Evolutionary conservation across 1,284 basidiomycete species (phyloP).

Genomic region (Mrakiaceae sp.): DNA sequence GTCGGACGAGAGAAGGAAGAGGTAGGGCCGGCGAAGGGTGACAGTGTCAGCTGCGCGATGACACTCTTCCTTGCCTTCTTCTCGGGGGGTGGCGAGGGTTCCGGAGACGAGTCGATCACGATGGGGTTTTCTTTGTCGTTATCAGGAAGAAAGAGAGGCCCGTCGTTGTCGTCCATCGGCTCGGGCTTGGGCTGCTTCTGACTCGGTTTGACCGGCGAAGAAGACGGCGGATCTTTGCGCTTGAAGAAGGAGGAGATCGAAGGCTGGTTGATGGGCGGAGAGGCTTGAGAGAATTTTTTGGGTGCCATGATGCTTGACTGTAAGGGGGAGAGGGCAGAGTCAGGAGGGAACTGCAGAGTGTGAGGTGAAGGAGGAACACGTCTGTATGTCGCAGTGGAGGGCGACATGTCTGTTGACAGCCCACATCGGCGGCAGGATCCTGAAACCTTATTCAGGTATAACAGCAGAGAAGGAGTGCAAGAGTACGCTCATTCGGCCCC

Average conservation of each 20-base stretch:
- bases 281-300: not conserved
- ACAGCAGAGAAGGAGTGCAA: too few relatives aligned
- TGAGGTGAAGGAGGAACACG: too few relatives aligned
- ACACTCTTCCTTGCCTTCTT: not conserved
- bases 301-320: not conserved
- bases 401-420: too few relatives aligned
- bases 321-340: too few relatives aligned
- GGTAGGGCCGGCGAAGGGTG: not conserved
- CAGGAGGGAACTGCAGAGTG: too few relatives aligned
- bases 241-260: conserved; percentile 34
- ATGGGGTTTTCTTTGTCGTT: conserved; percentile 1
- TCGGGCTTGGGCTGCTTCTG: not conserved
- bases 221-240: conserved; percentile 25
- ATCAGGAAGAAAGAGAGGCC: not conserved
- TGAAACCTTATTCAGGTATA: too few relatives aligned
- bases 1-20: not conserved
- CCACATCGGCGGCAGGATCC: too few relatives aligned
- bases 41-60: not conserved
- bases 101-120: conserved; percentile 14
- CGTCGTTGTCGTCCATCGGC: not conserved
- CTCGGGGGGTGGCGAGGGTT: conserved; percentile 18
- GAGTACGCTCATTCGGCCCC: too few relatives aligned
- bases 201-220: conserved; percentile 6
- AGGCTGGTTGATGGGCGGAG: conserved; percentile 1
- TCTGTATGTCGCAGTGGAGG: too few relatives aligned